Conservation (phyloP, 768 basidiomycete species). For the Calocybe cyanea region DNA sequence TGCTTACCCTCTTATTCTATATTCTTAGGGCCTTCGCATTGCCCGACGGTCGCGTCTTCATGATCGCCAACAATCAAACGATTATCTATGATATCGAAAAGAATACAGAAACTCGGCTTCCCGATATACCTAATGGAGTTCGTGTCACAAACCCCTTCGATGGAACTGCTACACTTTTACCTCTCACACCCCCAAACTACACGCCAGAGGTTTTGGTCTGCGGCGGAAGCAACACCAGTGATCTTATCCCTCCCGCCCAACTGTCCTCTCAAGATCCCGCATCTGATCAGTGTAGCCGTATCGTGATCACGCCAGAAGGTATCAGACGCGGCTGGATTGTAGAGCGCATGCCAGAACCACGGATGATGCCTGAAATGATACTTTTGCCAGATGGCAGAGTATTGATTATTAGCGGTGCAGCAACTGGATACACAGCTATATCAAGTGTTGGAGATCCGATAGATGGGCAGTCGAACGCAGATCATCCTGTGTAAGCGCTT, state of each 20-base stretch:
- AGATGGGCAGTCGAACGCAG: conserved; percentile 20
- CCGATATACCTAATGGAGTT: conserved; percentile 38
- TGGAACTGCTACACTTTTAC: conserved; percentile 30
- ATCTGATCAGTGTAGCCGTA: conserved; percentile 35
- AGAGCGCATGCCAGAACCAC: conserved; percentile 36
- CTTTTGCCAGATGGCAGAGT: conserved; percentile 37
- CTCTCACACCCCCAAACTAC: conserved; percentile 32
- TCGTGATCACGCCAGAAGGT: conserved; percentile 24
- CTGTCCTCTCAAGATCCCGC: conserved; percentile 35
- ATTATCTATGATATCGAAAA: conserved; percentile 38
- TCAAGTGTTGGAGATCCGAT: conserved; percentile 25
- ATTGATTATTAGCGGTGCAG: conserved; percentile 27
- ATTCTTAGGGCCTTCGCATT: conserved; percentile 16
- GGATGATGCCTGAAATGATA: conserved; percentile 32
- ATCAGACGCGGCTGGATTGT: conserved; percentile 37
- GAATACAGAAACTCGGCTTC: conserved; percentile 34
- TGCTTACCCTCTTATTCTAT: neutral
- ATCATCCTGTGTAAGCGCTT: conserved; percentile 21
- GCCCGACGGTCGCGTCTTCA: conserved; percentile 37
- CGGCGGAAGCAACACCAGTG: conserved; percentile 34
- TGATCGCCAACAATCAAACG: conserved; percentile 34
- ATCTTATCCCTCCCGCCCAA: conserved; percentile 22
- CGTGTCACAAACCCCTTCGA: conserved; percentile 34
- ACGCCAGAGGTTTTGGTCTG: conserved; percentile 43
- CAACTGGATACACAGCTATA: conserved; percentile 37